Conservation (phyloP, 176 grass and related monocot species). For the Oryza meridionalis region DNA sequence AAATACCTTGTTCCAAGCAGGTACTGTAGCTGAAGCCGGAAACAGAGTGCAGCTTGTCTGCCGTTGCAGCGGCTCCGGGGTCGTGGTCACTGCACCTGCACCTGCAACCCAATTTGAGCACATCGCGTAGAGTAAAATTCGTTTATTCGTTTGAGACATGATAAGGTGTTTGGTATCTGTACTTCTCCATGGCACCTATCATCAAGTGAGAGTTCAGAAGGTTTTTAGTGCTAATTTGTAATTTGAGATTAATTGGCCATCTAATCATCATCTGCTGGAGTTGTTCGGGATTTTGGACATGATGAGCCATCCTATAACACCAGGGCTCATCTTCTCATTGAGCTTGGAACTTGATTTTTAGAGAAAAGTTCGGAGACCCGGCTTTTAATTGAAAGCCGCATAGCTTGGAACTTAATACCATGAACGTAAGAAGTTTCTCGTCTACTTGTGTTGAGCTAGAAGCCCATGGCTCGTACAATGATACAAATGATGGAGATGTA, state of each 20-base stretch:
- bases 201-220: background rate
- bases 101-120: background rate
- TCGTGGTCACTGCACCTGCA: background rate
- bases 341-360: background rate
- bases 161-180: conserved; percentile 1
- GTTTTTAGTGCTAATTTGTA: background rate
- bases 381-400: too few species aligned
- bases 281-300: background rate
- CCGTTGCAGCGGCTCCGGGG: background rate
- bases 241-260: background rate
- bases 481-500: background rate
- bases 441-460: too few species aligned
- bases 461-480: background rate
- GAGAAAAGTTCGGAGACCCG: too few species aligned
- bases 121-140: background rate
- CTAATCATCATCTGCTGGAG: background rate
- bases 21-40: background rate
- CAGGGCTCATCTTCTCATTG: background rate
- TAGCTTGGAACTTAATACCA: too few species aligned
- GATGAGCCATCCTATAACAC: background rate
- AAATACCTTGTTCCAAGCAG: too few species aligned
- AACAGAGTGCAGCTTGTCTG: background rate
- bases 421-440: background rate
- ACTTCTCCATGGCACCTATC: background rate
- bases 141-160: background rate